Conservation (phyloP, 805 yeast genomes). For the Maudiozyma saulgeensis region DNA sequence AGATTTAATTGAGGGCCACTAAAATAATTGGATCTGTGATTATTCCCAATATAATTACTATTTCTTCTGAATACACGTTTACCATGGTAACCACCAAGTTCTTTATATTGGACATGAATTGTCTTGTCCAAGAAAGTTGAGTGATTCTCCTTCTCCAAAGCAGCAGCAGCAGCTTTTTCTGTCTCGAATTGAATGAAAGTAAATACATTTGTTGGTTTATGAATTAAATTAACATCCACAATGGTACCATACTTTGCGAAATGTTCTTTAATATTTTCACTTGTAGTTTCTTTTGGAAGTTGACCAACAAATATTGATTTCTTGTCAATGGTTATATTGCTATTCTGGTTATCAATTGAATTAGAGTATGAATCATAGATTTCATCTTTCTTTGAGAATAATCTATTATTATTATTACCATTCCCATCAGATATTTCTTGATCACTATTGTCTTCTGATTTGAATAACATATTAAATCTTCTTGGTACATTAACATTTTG, state of each 20-base stretch:
- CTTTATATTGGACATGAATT: conserved; percentile 79
- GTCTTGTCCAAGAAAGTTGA: conserved; percentile 62
- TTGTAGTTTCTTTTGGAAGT: conserved; percentile 44
- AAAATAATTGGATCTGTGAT: conserved; percentile 7
- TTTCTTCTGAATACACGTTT: conserved; percentile 20
- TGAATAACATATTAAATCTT: conserved; percentile 21
- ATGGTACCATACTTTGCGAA: conserved; percentile 64
- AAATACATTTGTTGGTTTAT: conserved; percentile 45
- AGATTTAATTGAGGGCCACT: conserved; percentile 37
- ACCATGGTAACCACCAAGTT: conserved; percentile 31
- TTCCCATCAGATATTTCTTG: conserved; percentile 5
- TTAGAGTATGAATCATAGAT: neutral
- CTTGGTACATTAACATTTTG: conserved; percentile 59
- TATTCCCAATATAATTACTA: conserved; percentile 10
- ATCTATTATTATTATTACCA: neutral
- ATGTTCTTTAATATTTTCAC: conserved; percentile 45
- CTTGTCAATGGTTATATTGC: conserved; percentile 46
- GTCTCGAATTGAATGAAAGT: conserved; percentile 62
- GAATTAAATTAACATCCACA: conserved; percentile 43
- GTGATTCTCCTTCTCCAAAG: conserved; percentile 80
- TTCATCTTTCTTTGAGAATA: neutral
- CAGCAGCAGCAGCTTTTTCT: conserved; percentile 73
- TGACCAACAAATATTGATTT: conserved; percentile 75
- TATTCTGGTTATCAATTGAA: neutral
- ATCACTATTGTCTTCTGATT: conserved; percentile 4